Percentiles rank a stretch among this genome's conserved stretches.
Evolutionary conservation across 2,329 filamentous ascomycete genomes (phyloP).

Genomic region (Cylindrodendrum hubeiense): DNA sequence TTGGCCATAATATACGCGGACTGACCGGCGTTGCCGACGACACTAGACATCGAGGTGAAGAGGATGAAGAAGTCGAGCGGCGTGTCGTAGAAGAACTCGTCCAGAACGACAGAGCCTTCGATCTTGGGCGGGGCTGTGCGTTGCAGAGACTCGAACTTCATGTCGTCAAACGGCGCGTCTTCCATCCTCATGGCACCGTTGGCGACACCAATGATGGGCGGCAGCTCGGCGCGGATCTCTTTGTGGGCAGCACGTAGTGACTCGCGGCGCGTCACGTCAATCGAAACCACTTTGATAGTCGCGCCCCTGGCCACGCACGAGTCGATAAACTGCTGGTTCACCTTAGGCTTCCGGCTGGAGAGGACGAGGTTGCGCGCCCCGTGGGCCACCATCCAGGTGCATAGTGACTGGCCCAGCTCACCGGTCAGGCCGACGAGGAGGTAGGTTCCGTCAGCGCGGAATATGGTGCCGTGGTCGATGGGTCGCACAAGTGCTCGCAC

Average conservation of each 20-base stretch:
- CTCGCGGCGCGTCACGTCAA: slow-evolving; percentile 26
- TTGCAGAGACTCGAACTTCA: slow-evolving; percentile 51
- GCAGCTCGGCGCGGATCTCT: slow-evolving; percentile 39
- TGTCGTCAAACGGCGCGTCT: no score
- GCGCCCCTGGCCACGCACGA: neutral
- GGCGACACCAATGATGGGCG: slow-evolving; percentile 55
- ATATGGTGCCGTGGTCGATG: slow-evolving; percentile 18
- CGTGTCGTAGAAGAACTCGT: neutral
- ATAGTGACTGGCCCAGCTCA: slow-evolving; percentile 52
- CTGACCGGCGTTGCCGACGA: neutral
- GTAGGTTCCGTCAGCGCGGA: slow-evolving; percentile 48
- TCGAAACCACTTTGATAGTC: slow-evolving; percentile 19
- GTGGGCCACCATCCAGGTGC: slow-evolving; percentile 53
- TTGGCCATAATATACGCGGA: neutral
- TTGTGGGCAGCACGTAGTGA: slow-evolving; percentile 16
- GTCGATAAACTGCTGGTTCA: slow-evolving; percentile 41
- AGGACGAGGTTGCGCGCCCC: slow-evolving; percentile 54
- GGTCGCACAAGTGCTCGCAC: no score
- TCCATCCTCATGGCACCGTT: no score
- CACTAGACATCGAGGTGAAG: neutral
- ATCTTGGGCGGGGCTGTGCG: slow-evolving; percentile 38
- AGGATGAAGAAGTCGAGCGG: neutral
- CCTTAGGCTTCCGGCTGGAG: slow-evolving; percentile 52
- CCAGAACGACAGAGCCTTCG: neutral
- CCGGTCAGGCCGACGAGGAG: slow-evolving; percentile 50